Base-by-base conservation (phyloP, 495 filamentous ascomycete genomes). In the Penicillium maclennaniae region DNA sequence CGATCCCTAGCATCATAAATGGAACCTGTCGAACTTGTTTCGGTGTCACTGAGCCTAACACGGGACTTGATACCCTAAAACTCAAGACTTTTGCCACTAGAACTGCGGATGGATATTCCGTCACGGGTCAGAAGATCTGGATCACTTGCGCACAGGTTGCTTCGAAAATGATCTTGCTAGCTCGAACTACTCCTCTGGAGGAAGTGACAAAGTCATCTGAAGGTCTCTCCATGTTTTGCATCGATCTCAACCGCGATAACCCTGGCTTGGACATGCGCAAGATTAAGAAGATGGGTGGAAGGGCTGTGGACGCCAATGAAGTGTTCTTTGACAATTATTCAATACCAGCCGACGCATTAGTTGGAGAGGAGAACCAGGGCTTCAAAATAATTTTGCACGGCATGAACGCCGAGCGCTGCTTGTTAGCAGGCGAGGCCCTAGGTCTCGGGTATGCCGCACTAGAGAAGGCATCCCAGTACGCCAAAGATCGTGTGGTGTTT, bases 121-220 rank as follows among this genome's bases (percentile, higher is more conserved):
- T 92, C 14, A 76, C 79, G 0, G 88, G 88, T 0, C 87, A 90
- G 63, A 91, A 91, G 74, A 90, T 90, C 54, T 89, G 87, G 88
- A 91, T 91, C 38, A 85, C 87, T 3, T 88, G 80, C 49, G 88
- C 88, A 4, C 86, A 91, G 63, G 84, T 89, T 7, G 87, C 87
- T 1, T 72, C 74, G 6, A 87, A 86, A 59, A 91, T 91, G 87
- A 82, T 91, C 7, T 73, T 91, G 2, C 75, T 93, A 0, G 88
- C 88, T 10, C 80, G 88, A 10, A 91, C 88, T 0, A 86, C 83
- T 4, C 80, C 86, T 0, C 63, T 84, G 1, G 81, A 88, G 49
- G 77, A 86, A 49, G 80, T 85, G 0, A 70, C 74, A 49, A 88
- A 85, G 66, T 72, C 83, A 2, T 84, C 78, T 20, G 80, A 92